A percentile compares a stretch with the other conserved stretches of the same genome.
Conservation (phyloP, 2,329 filamentous ascomycete species). For the Aspergillus sergii region DNA sequence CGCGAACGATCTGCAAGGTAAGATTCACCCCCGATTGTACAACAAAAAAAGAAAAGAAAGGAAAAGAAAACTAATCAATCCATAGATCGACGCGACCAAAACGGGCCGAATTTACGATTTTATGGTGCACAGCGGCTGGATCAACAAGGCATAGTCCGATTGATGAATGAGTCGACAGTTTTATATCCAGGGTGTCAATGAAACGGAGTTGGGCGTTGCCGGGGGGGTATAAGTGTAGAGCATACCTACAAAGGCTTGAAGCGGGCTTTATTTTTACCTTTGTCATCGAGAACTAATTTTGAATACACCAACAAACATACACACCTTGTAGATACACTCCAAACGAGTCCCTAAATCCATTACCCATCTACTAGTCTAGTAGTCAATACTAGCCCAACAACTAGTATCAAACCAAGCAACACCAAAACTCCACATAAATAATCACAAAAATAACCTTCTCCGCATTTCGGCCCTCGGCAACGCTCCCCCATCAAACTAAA, state of each 20-base stretch:
- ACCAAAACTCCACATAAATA: background rate
- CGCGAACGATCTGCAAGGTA: slow-evolving; percentile 75
- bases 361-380: background rate
- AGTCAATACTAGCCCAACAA: background rate
- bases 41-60: background rate
- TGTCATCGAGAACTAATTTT: background rate
- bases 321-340: background rate
- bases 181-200: slow-evolving; percentile 5
- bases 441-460: slow-evolving; percentile 10
- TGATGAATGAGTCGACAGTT: background rate
- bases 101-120: slow-evolving; percentile 89
- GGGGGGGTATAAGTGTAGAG: background rate
- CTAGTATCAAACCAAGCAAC: background rate
- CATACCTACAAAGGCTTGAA: background rate
- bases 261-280: background rate
- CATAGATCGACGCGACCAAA: slow-evolving; percentile 77
- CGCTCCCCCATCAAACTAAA: background rate
- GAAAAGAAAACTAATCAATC: background rate
- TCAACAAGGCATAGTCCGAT: slow-evolving; percentile 71
- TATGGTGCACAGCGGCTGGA: slow-evolving; percentile 89
- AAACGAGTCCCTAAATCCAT: background rate
- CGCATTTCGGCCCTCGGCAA: slow-evolving; percentile 17
- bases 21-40: background rate
- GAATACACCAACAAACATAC: background rate
- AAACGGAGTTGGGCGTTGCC: slow-evolving; percentile 19